Evolutionary conservation across 2,329 filamentous ascomycete genomes (phyloP).

Genomic region (Bipolaris sorokiniana): DNA sequence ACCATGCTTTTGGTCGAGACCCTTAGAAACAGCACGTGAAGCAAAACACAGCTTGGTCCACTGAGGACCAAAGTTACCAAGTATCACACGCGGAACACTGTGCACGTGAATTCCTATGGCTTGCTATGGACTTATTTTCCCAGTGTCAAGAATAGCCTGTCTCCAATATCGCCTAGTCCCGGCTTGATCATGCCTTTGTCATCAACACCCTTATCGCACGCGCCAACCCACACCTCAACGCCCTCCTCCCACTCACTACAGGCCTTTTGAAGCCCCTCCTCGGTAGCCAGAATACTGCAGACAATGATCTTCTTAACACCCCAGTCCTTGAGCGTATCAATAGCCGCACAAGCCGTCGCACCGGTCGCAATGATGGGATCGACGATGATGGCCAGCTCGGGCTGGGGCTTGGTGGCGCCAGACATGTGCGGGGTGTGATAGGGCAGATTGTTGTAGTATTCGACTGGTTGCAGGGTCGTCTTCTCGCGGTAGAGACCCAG

Average conservation of each 20-base stretch:
- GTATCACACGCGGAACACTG: not conserved
- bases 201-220: conserved; percentile 75
- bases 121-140: conserved; percentile 63
- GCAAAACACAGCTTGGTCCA: not conserved
- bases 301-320: conserved; percentile 83
- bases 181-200: conserved; percentile 88
- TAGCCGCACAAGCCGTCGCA: conserved; percentile 85
- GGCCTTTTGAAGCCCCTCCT: conserved; percentile 71
- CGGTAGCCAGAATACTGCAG: conserved; percentile 74
- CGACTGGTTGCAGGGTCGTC: conserved; percentile 83
- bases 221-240: conserved; percentile 82
- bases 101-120: not conserved
- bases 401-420: conserved; percentile 35
- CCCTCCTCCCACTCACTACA: conserved; percentile 79
- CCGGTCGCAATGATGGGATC: conserved; percentile 95
- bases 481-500: conserved; percentile 94
- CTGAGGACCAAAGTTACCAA: not conserved
- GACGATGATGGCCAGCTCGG: conserved; percentile 78
- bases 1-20: not conserved
- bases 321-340: conserved; percentile 89
- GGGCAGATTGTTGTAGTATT: conserved; percentile 98
- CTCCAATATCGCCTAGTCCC: conserved; percentile 87
- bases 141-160: conserved; percentile 85
- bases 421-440: conserved; percentile 65
- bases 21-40: not conserved